Base-by-base conservation (phyloP, 2,329 filamentous ascomycete species). In the Bipolaris bicolor region DNA sequence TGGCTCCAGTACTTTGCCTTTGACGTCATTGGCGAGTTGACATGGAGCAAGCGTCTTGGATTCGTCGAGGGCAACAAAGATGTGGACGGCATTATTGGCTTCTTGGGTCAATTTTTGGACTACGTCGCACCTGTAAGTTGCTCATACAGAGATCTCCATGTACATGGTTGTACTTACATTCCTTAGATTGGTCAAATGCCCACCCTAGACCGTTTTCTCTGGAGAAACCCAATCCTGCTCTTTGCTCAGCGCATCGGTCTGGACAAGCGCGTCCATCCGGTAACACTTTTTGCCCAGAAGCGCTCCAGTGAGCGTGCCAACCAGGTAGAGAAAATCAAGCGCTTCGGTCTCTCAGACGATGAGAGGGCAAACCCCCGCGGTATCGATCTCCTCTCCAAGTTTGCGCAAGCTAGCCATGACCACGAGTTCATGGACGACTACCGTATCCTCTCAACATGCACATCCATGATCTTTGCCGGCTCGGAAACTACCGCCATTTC, bases 1-100 rank as follows among this genome's bases (percentile, higher is more conserved):
- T 92, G 90, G 90, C 78, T 93, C 55, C 90, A 93, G 68, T 92
- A 88, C 71, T 92, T 90, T 65, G 90, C 90, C 0, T 93, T 93
- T 67, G 90, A 93, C 69, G 90, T 92, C 13, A 92, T 92, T 60
- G 89, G 89, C 5, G 87, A 90, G 60, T 84, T 92, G 67, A 92
- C 89, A 0, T 92, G 90, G 77, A 87, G 86, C 72, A 90, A 90
- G 72, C 82, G 88, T 0, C 83, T 92, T 56, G 90, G 90, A 0
- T 93, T 93, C 63, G 77, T 93, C 1, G 89, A 93, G 73, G 83
- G 84, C 69, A 88, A 91, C 49, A 82, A 88, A 69, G 90, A 93
- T 61, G 86, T 93, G 11, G 89, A 91, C 60, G 89, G 89, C 0
- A 92, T 92, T 49, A 83, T 92, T 4, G 78, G 75, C 0, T 90